phyloP scores from a whole-genome alignment of 306 rosid genomes.

The Lathyrus oleraceus region DNA sequence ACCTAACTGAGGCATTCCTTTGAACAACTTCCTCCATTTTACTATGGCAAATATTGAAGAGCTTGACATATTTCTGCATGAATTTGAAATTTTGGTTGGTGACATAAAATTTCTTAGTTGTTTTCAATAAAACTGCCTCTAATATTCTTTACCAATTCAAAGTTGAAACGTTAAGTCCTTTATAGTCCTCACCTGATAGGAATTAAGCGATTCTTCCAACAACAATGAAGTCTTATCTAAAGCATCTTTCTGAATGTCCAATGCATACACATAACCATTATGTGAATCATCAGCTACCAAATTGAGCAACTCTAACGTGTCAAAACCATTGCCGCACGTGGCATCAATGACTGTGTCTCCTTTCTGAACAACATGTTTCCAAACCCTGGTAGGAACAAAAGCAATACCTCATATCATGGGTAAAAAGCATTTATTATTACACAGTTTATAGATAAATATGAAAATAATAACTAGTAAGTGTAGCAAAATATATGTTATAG shows the following conservation, averaged over 20 bases:
- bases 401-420: conserved; percentile 12
- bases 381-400: conserved; percentile 53
- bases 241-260: conserved; percentile 83
- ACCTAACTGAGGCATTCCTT: conserved; percentile 60
- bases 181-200: conserved; percentile 51
- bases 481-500: background rate
- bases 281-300: conserved; percentile 75
- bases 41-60: conserved; percentile 78
- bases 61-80: conserved; percentile 68
- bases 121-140: background rate
- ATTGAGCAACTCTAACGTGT: conserved; percentile 74
- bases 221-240: conserved; percentile 58
- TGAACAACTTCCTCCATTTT: conserved; percentile 76
- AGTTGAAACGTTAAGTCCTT: conserved; percentile 7
- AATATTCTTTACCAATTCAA: background rate
- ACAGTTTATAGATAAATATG: background rate
- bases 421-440: background rate
- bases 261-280: conserved; percentile 61
- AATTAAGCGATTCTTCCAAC: conserved; percentile 55
- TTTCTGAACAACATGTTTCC: conserved; percentile 67
- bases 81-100: conserved; percentile 32
- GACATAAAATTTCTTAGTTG: conserved; percentile 6
- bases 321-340: conserved; percentile 90
- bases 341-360: conserved; percentile 88
- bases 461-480: background rate